Evolutionary conservation across 2,329 filamentous ascomycete genomes (phyloP), one percentile per base, ranked within the genome.

Genomic region (Colletotrichum caudatum): DNA sequence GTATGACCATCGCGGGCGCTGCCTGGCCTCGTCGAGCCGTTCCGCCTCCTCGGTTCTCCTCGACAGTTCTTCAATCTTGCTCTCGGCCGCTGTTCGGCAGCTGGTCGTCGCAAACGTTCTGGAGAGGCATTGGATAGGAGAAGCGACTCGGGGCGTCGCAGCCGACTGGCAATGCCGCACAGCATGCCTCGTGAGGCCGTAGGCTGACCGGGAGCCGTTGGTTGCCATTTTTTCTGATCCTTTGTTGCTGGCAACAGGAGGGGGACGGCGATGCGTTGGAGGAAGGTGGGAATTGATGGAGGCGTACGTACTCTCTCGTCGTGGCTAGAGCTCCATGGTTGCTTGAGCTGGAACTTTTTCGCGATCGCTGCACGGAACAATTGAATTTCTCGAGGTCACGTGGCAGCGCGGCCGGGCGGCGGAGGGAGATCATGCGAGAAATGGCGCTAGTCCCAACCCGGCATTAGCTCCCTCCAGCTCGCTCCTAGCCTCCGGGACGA

Each of bases 1-100:
- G 77, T 90, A 87, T 14, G 88, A 86, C 92, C 92, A 94, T 83
- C 92, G 86, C 62, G 92, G 91, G 75, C 72, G 66, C 58, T 62
- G 57, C 14, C 61, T 64, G 16, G 63, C 12, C 12, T 69, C 70
- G 26, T 66, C 70, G 37, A 70, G 68, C 29, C 68, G 29, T 18
- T 69, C 69, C 3, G 67, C 23, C 58, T 73, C 64, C 14, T 61
- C 64, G 29, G 29, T 51, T 44, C 35, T 67, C 48, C 65, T 66
- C 48, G 69, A 72, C 33, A 74, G 2, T 16, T 72, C 11, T 18
- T 72, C 65, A n/a, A 74, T 58, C 37, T 62, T 73, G 50, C 20
- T 66, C n/a, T 71, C 58, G 56, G 48, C 7, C 9, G 46, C 44
- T 20, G 41, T 46, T 18, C 63, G 66, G 33, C 61, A 29, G 35